Conservation (phyloP, 1,139 yeast genomes). For the Candida pseudoviswanathii region DNA sequence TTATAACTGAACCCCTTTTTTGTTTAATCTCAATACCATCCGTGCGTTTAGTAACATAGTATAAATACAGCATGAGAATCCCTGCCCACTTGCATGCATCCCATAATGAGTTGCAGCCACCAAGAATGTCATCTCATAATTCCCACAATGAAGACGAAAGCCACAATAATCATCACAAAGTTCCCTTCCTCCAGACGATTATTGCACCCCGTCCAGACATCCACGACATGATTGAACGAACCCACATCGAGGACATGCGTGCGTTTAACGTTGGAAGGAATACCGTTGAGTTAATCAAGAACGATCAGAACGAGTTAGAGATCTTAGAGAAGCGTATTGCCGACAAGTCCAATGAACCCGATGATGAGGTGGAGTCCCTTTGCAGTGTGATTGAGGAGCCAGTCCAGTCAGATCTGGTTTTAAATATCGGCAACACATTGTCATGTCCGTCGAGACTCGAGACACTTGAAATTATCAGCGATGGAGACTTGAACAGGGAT, state of each 20-base stretch:
- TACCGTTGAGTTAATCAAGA: constrained; percentile 1
- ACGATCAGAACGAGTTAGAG: not conserved
- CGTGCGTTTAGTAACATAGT: not conserved
- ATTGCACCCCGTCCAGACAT: constrained; percentile 9
- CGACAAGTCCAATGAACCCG: not conserved
- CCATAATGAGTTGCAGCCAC: not conserved
- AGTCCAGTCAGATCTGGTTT: not conserved
- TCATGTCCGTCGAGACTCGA: not conserved
- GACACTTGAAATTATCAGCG: constrained; percentile 5
- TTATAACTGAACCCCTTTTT: no score
- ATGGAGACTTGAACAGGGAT: not conserved
- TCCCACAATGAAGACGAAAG: not conserved
- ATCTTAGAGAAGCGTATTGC: not conserved
- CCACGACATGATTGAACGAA: not conserved
- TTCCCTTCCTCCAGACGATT: not conserved
- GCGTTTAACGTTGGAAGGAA: constrained; percentile 6
- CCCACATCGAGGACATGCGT: constrained; percentile 4
- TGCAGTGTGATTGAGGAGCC: not conserved
- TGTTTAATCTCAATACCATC: not conserved
- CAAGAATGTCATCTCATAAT: not conserved
- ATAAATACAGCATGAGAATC: constrained; percentile 4
- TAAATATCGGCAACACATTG: not conserved
- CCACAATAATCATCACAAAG: not conserved
- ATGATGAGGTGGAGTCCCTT: not conserved
- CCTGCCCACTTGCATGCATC: not conserved